A percentile compares a stretch with the other conserved stretches of the same genome.
These are phyloP conservation scores for Cyclotella kingstonii DNA, from an alignment of 108 stramenopile species.

Conservation along the genomic window DNA sequence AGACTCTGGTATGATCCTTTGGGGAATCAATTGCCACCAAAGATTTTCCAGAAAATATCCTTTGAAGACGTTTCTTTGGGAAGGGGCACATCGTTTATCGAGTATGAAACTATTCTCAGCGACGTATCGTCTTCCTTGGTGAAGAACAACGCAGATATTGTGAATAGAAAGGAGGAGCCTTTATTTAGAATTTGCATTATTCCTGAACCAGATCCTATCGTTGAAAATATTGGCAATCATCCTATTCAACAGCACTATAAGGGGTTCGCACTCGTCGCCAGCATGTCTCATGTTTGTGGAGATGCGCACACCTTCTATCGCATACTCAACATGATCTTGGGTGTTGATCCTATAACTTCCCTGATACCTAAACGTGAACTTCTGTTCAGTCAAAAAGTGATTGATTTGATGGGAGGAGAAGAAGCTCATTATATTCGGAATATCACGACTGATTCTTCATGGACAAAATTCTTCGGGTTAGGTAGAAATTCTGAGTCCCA, in stretches of 20 bases:
- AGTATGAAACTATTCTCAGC: constrained; percentile 28
- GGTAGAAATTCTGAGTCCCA: constrained; percentile 1
- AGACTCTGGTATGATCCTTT: constrained; percentile 45
- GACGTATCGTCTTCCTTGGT: constrained; percentile 20
- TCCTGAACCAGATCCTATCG: constrained; percentile 2
- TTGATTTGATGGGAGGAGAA: constrained; percentile 43
- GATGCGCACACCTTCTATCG: constrained; percentile 47
- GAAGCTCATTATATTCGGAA: constrained; percentile 41
- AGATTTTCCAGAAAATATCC: constrained; percentile 30
- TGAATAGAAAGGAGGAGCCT: constrained; percentile 35
- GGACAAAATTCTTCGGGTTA: constrained; percentile 32
- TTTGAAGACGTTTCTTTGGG: constrained; percentile 25
- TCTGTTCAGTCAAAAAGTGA: constrained; percentile 27
- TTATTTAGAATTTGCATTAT: constrained; percentile 39
- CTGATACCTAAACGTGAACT: constrained; percentile 36
- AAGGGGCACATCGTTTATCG: constrained; percentile 19
- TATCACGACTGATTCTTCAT: constrained; percentile 38
- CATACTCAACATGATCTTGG: constrained; percentile 42
- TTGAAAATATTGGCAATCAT: neutral
- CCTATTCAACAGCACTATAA: too few relatives aligned
- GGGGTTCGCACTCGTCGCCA: constrained; percentile 31
- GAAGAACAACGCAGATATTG: constrained; percentile 28
- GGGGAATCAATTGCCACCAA: constrained; percentile 31
- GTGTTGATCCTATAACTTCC: constrained; percentile 1
- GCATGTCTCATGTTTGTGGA: constrained; percentile 46